phyloP scores from a whole-genome alignment of 306 rosid species.

The Vicia villosa region DNA sequence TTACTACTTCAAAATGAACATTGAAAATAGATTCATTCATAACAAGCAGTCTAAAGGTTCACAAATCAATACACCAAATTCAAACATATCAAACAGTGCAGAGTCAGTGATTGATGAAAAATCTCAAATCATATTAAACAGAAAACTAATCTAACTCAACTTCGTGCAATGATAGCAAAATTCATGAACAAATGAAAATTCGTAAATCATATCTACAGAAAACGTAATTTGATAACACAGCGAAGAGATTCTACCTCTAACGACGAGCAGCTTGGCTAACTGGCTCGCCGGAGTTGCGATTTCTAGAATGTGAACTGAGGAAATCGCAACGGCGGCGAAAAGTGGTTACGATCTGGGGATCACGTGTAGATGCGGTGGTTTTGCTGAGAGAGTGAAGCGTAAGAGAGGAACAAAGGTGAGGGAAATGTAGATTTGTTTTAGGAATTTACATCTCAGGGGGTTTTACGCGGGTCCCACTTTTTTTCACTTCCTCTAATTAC shows the following conservation, averaged over 20 bases:
- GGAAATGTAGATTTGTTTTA: slow-evolving; percentile 11
- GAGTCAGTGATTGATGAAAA: neutral
- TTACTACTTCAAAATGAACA: slow-evolving; percentile 5
- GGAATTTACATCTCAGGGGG: slow-evolving; percentile 1
- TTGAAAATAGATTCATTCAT: neutral
- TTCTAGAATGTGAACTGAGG: neutral
- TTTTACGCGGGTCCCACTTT: slow-evolving; percentile 22
- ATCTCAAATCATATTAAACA: slow-evolving; percentile 7
- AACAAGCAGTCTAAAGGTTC: neutral
- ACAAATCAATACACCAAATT: neutral
- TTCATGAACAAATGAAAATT: neutral
- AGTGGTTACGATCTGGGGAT: slow-evolving; percentile 5
- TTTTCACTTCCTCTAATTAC: neutral
- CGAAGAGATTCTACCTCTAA: neutral
- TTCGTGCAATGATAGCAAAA: neutral
- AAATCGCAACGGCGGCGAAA: slow-evolving; percentile 4
- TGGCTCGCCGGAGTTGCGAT: slow-evolving; percentile 19
- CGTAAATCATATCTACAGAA: slow-evolving; percentile 2
- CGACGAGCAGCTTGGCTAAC: neutral
- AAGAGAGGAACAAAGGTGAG: slow-evolving; percentile 4
- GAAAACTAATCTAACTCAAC: neutral
- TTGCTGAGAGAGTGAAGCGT: slow-evolving; percentile 24
- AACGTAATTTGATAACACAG: neutral
- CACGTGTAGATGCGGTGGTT: slow-evolving; percentile 30
- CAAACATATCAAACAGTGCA: neutral